phyloP scores from a whole-genome alignment of 306 rosid genomes.

The Corylus americana region DNA sequence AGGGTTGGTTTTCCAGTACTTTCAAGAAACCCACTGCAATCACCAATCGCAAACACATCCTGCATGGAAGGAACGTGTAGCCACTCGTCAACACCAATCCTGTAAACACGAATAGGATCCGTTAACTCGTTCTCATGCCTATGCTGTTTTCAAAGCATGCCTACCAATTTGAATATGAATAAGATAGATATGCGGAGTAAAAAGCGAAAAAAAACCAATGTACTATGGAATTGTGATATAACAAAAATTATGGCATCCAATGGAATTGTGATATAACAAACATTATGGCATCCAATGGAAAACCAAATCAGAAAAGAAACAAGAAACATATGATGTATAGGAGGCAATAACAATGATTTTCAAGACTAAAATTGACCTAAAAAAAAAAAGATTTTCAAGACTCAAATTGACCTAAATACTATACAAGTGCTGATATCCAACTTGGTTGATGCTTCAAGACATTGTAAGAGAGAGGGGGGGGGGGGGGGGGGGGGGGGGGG shows the following conservation, averaged over 20 bases:
- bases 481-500: background rate
- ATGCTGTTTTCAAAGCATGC: background rate
- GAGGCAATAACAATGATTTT: background rate
- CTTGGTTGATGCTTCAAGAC: background rate
- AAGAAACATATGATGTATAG: background rate
- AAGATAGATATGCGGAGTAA: background rate
- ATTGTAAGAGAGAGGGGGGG: background rate
- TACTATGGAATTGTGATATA: background rate
- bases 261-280: background rate
- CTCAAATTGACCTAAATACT: background rate
- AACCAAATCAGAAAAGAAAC: background rate
- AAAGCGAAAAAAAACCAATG: constrained; percentile 1
- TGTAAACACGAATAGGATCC: constrained; percentile 32
- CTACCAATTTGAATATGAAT: constrained; percentile 9
- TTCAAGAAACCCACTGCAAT: constrained; percentile 90
- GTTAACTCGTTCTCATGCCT: background rate
- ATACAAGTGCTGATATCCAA: background rate
- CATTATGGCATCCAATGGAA: background rate
- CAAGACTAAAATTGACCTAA: too few species aligned
- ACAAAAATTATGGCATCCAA: background rate
- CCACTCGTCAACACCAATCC: constrained; percentile 96
- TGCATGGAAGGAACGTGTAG: constrained; percentile 70
- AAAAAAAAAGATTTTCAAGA: background rate
- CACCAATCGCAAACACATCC: constrained; percentile 88
- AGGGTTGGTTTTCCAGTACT: constrained; percentile 82